These are phyloP conservation scores for Millerozyma acaciae DNA, from an alignment of 805 yeast species.

Conservation along the genomic window DNA sequence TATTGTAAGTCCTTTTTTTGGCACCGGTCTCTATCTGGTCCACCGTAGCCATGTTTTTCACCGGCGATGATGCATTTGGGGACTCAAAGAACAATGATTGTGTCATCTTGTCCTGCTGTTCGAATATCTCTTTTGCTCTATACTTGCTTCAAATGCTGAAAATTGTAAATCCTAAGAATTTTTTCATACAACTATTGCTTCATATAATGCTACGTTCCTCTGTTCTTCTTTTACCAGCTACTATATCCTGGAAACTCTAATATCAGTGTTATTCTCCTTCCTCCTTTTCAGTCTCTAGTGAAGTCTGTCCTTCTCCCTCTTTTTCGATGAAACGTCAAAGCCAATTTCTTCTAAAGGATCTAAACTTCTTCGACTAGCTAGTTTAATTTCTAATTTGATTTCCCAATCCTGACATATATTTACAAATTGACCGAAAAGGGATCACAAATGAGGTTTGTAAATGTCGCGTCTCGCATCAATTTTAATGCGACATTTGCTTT, in stretches of 20 bases:
- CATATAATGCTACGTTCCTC: neutral
- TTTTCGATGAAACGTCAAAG: neutral
- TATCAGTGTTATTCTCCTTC: neutral
- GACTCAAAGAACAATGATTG: constrained; percentile 11
- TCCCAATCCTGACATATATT: constrained; percentile 6
- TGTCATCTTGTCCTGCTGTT: constrained; percentile 5
- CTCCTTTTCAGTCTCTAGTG: constrained; percentile 1
- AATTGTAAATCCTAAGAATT: too few species aligned
- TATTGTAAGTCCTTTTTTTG: constrained; percentile 1
- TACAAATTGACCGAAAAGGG: constrained; percentile 9
- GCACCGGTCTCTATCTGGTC: neutral
- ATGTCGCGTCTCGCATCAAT: too few species aligned
- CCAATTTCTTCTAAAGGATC: neutral
- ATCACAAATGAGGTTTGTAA: constrained; percentile 9
- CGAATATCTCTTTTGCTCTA: neutral
- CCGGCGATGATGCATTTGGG: constrained; percentile 3
- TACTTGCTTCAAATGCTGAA: neutral
- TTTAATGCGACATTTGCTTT: neutral
- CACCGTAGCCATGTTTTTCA: neutral
- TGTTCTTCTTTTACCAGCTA: too few species aligned
- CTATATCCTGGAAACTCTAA: too few species aligned
- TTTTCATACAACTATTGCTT: too few species aligned
- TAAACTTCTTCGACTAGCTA: neutral
- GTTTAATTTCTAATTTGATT: constrained; percentile 2
- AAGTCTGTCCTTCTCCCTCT: neutral